These are phyloP conservation scores for Clathrospora elynae DNA, from an alignment of 2,329 filamentous ascomycete genomes.

Conservation along the genomic window DNA sequence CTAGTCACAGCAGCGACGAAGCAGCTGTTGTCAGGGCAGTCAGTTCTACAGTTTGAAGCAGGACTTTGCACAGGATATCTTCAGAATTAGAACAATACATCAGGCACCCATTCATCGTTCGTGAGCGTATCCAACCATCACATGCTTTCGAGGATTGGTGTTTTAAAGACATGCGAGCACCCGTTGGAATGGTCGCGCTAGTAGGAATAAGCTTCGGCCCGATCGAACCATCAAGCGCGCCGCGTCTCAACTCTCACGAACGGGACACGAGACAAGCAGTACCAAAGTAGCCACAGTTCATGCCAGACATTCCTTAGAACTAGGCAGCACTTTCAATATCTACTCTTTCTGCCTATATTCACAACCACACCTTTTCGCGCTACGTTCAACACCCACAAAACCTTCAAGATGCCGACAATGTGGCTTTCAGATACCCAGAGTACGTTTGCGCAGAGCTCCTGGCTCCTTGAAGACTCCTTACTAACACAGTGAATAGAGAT, in stretches of 20 bases:
- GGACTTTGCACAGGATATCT: too few species aligned
- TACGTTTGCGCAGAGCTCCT: slow-evolving; percentile 57
- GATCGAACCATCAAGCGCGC: slow-evolving; percentile 16
- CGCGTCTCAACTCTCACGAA: slow-evolving; percentile 25
- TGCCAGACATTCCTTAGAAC: slow-evolving; percentile 11
- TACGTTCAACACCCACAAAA: slow-evolving; percentile 1
- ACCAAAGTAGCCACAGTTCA: slow-evolving; percentile 11
- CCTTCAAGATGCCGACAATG: slow-evolving; percentile 73
- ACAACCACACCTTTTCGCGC: slow-evolving; percentile 2
- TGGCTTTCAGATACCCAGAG: slow-evolving; percentile 97
- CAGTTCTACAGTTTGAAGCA: too few species aligned
- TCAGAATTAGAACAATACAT: slow-evolving; percentile 20
- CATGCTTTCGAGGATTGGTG: background rate
- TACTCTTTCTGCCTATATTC: background rate
- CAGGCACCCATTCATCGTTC: slow-evolving; percentile 11
- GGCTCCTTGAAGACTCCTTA: background rate
- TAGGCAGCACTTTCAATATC: slow-evolving; percentile 5
- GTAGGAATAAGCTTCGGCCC: slow-evolving; percentile 24
- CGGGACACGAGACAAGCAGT: slow-evolving; percentile 41
- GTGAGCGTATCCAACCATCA: background rate
- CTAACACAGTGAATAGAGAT: slow-evolving; percentile 67
- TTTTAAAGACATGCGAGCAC: slow-evolving; percentile 21
- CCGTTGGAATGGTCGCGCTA: slow-evolving; percentile 26
- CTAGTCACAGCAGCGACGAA: slow-evolving; percentile 63
- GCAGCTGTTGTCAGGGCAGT: slow-evolving; percentile 60